Evolutionary conservation across 495 filamentous ascomycete species (phyloP).

Genomic region (Daldinia concentrica): DNA sequence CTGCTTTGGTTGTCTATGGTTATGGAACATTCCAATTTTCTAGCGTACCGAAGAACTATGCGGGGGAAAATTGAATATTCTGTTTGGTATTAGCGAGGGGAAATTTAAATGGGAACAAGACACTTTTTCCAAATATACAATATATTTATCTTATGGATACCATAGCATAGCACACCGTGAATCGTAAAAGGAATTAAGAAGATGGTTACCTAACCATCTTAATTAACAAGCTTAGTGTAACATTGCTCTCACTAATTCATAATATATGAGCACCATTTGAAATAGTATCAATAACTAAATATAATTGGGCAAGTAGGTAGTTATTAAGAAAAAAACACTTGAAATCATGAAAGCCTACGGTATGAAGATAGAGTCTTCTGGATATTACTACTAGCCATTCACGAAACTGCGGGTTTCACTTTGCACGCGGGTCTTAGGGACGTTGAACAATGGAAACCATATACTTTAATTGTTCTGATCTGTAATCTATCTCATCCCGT

Average conservation of each 20-base stretch:
- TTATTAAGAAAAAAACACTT: too few relatives aligned
- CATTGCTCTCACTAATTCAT: too few relatives aligned
- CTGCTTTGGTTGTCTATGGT: neutral
- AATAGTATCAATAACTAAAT: neutral
- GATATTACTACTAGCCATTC: neutral
- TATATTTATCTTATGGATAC: too few relatives aligned
- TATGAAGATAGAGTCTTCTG: neutral
- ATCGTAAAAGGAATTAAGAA: too few relatives aligned
- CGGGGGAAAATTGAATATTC: too few relatives aligned
- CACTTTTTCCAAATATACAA: too few relatives aligned
- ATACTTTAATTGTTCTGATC: slow-evolving; percentile 41
- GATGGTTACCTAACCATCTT: too few relatives aligned
- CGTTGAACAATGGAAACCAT: slow-evolving; percentile 16
- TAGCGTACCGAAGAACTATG: neutral
- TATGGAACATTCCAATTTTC: neutral
- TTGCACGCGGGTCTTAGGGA: neutral
- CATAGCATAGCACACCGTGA: too few relatives aligned
- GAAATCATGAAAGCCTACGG: neutral
- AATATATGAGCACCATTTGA: neutral
- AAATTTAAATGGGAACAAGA: neutral
- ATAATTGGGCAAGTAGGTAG: too few relatives aligned
- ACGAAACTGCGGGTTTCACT: neutral
- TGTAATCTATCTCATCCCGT: slow-evolving; percentile 38
- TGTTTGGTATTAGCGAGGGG: neutral
- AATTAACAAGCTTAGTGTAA: too few relatives aligned